A percentile compares a stretch with the other conserved stretches of the same genome.
Evolutionary conservation across 495 filamentous ascomycete genomes (phyloP).

Genomic region (Astrothelium subdiscretum): DNA sequence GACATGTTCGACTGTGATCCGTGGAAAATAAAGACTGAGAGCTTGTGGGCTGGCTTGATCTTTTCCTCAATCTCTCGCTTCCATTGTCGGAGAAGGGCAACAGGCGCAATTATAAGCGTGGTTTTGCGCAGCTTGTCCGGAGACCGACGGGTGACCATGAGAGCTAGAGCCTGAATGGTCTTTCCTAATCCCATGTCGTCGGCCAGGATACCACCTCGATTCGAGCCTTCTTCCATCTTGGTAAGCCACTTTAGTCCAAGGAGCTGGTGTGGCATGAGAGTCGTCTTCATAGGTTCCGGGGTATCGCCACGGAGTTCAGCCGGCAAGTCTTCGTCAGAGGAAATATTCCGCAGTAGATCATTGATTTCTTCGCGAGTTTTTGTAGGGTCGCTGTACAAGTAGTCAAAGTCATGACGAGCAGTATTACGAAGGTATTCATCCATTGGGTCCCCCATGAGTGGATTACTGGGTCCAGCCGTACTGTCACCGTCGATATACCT

Average conservation of each 20-base stretch:
- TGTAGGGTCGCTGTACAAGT: conserved; percentile 14
- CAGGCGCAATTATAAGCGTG: conserved; percentile 76
- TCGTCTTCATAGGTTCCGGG: conserved; percentile 56
- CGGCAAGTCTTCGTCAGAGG: conserved; percentile 27
- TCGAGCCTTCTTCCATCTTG: conserved; percentile 62
- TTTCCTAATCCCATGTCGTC: conserved; percentile 97
- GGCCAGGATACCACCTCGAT: conserved; percentile 75
- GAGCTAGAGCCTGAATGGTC: conserved; percentile 76
- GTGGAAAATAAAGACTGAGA: conserved; percentile 62
- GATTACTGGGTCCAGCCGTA: background rate
- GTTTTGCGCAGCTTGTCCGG: conserved; percentile 56
- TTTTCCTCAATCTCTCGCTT: conserved; percentile 69
- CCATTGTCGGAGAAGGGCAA: conserved; percentile 85
- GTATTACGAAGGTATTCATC: background rate
- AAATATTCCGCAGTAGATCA: conserved; percentile 26
- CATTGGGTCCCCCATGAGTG: conserved; percentile 4
- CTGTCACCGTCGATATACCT: background rate
- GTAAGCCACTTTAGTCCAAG: conserved; percentile 75
- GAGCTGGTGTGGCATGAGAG: conserved; percentile 73
- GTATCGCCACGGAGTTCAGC: conserved; percentile 34
- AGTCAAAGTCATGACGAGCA: conserved; percentile 4
- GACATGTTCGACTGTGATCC: conserved; percentile 39
- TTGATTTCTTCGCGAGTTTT: conserved; percentile 22
- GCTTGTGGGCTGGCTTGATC: conserved; percentile 46
- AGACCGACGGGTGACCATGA: conserved; percentile 65